phyloP scores from a whole-genome alignment of 176 grass and related monocot species.

The Zoysia japonica region DNA sequence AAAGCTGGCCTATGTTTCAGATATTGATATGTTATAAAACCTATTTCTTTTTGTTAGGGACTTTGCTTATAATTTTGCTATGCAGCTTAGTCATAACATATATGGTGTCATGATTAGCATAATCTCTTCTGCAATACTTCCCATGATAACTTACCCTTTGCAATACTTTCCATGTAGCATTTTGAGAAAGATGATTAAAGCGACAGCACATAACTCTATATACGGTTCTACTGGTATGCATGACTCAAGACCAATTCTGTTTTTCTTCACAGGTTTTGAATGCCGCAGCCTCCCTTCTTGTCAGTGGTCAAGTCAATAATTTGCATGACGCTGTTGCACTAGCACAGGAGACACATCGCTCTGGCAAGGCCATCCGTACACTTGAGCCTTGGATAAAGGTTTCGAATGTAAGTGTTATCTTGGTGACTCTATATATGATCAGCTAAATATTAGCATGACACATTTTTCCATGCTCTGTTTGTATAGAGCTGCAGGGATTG shows the following conservation, averaged over 20 bases:
- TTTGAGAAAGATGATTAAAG: neutral
- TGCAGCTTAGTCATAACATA: neutral
- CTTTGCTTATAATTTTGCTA: neutral
- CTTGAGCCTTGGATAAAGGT: slow-evolving; percentile 76
- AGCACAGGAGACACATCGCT: slow-evolving; percentile 78
- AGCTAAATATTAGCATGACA: slow-evolving; percentile 27
- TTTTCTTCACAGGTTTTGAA: slow-evolving; percentile 65
- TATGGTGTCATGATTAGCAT: neutral
- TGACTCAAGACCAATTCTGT: neutral
- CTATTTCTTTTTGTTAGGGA: neutral
- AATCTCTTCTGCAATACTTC: neutral
- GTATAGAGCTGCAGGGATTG: slow-evolving; percentile 40
- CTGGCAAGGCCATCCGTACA: slow-evolving; percentile 75
- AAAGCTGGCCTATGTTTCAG: neutral
- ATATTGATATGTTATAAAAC: neutral
- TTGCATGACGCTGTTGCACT: slow-evolving; percentile 72
- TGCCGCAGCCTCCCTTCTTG: slow-evolving; percentile 83
- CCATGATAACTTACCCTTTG: neutral
- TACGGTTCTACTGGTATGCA: neutral
- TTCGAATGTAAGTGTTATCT: slow-evolving; percentile 62
- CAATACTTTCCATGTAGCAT: too few species aligned
- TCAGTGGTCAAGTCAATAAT: slow-evolving; percentile 63
- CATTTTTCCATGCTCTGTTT: neutral
- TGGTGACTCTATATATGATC: neutral
- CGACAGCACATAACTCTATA: neutral